These are phyloP conservation scores for Gossypium gossypioides DNA, from an alignment of 441 rosid genomes.

Conservation along the genomic window DNA sequence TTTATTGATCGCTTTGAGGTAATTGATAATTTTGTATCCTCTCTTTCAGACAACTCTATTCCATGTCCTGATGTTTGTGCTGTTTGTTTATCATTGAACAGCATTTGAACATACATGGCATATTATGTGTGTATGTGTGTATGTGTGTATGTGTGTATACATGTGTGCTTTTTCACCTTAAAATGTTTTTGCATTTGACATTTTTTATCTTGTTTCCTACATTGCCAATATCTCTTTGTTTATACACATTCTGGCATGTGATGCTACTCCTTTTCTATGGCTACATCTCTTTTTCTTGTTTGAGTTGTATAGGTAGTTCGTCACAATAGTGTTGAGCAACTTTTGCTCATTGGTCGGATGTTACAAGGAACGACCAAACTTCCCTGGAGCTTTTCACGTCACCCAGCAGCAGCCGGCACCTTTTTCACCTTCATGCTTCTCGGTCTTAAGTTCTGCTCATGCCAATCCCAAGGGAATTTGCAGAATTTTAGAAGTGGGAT, in stretches of 20 bases:
- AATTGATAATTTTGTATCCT: not conserved
- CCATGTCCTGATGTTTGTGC: not conserved
- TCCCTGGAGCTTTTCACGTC: slow-evolving; percentile 88
- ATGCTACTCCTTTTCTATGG: slow-evolving; percentile 9
- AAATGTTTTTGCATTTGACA: not conserved
- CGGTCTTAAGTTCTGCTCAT: slow-evolving; percentile 87
- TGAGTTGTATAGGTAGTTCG: slow-evolving; percentile 60
- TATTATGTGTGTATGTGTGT: not conserved
- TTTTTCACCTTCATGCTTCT: slow-evolving; percentile 96
- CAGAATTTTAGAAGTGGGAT: slow-evolving; percentile 79
- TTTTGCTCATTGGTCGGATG: slow-evolving; percentile 83
- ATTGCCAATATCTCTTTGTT: not conserved
- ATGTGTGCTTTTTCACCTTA: not conserved
- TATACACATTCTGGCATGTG: not conserved
- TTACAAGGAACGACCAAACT: slow-evolving; percentile 77
- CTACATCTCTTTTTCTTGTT: slow-evolving; percentile 14
- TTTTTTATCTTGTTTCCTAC: not conserved
- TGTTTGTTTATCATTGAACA: not conserved
- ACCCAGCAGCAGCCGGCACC: slow-evolving; percentile 96
- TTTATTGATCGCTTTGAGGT: slow-evolving; percentile 97
- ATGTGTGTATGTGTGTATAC: not conserved
- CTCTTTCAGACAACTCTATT: not conserved
- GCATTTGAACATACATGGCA: not conserved
- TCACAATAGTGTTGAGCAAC: slow-evolving; percentile 88
- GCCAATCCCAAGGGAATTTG: slow-evolving; percentile 76